Evolutionary conservation across 202 grass and related monocot genomes (phyloP), one percentile per base, ranked within the genome.

Genomic region (Cymbopogon flexuosus): DNA sequence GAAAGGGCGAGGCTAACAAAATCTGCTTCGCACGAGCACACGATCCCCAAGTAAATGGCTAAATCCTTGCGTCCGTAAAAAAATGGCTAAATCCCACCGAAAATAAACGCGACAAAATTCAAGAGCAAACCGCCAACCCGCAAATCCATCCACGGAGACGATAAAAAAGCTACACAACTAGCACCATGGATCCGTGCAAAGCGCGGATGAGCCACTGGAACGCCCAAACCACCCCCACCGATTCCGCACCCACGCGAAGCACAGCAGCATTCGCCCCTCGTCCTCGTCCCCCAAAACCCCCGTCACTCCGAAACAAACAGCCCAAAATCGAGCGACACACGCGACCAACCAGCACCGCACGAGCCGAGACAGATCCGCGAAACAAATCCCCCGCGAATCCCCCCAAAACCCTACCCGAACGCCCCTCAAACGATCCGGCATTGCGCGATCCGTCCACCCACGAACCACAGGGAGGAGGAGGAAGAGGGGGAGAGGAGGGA

Each of bases 81-180:
- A 41, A 43, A 7, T 16, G 64, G 1, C 3, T 10, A 76, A 70
- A 36, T 35, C 16, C n/a, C 24, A 24, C 41, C 31, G 1, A 52
- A 62, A 86, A 40, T 31, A 61, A 81, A 76, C 70, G 8, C 3
- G 46, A 35, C 31, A 52, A 40, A 83, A 42, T 47, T 36, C 6
- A 2, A 49, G 52, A 58, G 21, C 21, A 5, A 66, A 12, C 0
- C 4, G 13, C 41, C 11, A 5, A 66, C 15, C 0, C 1, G n/a
- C 33, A 34, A 33, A 9, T 45, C 29, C 61, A 47, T 64, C 23
- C 52, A 37, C 47, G 27, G 34, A 65, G 57, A 16, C 15, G 22
- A 77, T 49, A 49, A 47, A 49, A 24, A 75, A 10, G 1, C 27
- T 62, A 63, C 42, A 4, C 29, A 51, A 68, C 19, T 24, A 73